Evolutionary conservation across 2,329 filamentous ascomycete genomes (phyloP), one percentile per base, ranked within the genome.

Genomic region (Fusarium praegraminearum): DNA sequence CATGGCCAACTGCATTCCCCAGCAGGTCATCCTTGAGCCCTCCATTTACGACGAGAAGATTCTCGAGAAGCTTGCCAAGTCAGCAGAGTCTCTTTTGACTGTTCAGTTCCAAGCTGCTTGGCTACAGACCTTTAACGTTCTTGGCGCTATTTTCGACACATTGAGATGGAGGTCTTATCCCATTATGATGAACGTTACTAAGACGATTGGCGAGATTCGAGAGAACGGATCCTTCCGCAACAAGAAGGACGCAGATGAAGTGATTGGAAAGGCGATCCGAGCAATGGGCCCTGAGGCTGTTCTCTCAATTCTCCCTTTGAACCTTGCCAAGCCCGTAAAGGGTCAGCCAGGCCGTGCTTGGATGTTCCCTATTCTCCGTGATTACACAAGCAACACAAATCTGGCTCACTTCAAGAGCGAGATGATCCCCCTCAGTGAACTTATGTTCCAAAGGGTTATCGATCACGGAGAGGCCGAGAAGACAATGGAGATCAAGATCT

Each of bases 401-500:
- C 84, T 99, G 15, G 85, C 86, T 2, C 94, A 98, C 79, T 99
- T 99, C 85, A 91, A 90, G 72, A 83, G 85, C 5, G 93, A 97
- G 75, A 90, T 99, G 79, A 89, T 98, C 8, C 94, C 96, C 18
- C 83, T 99, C 26, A 98, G 95, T 77, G 92, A 97, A 78, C 82
- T 87, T 51, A 92, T 99, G 85, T 98, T 95, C 79, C 93, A 98
- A 78, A 90, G 88, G 70, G 92, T 98, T 7, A 83, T 97, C 47
- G 91, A 97, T 66, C 92, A 97, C 74, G 93, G 92, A 16, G 83
- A 88, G 24, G 89, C 89, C 16, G 92, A 95, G 76, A 98, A 97
- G 85, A 96, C 93, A 0, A 94, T 97, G 87, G 94, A 98, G 78
- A 88, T 96, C 77, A 99, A 99, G 84, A 97, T 99, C 62, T 99